Evolutionary conservation across 352 stramenopile genomes (phyloP), one percentile per base, ranked within the genome.

Genomic region (Globisporangium alternatum): DNA sequence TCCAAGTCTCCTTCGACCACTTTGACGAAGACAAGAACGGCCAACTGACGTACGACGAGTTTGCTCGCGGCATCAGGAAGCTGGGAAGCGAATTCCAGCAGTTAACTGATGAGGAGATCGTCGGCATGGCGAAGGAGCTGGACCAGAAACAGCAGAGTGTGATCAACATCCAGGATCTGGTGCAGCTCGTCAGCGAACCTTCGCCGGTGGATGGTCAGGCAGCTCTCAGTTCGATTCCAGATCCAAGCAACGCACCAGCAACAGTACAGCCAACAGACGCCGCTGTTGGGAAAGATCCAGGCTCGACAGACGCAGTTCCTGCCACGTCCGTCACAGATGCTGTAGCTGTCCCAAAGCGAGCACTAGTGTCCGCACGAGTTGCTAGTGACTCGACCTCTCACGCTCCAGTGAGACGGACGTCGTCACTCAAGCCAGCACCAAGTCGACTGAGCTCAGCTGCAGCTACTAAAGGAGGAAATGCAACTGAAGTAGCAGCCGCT

Each of bases 1-100:
- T 92, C 1, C 64, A 77, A 10, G 61, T 74, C 7, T 78, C 80
- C 4, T 92, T 96, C 52, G 66, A 70, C n/a, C 83, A 93, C 64
- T 94, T 96, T 56, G 88, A 96, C 68, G 86, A 81, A 58, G 75
- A 90, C 52, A 68, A 72, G 10, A 87, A 80, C 15, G 82, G 81
- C 3, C 52, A 71, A 9, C 59, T 97, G 9, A 72, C 72, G 5
- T 80, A 85, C 57, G 60, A 76, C 1, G 80, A 91, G 28, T 93
- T 96, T 44, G 28, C 66, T 12, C 57, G 48, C 25, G 78, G 71
- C 28, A 56, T 91, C 9, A 68, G 69, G 1, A 72, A 80, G 37
- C 64, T 89, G 0, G 78, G 80, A 2, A 17, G 62, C 5, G 72
- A 85, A 19, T 79, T 91, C 12, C 37, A 69, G 1, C 66, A 53